Evolutionary conservation across 139 green algal species (phyloP).

Genomic region (Pleodorina starrii): DNA sequence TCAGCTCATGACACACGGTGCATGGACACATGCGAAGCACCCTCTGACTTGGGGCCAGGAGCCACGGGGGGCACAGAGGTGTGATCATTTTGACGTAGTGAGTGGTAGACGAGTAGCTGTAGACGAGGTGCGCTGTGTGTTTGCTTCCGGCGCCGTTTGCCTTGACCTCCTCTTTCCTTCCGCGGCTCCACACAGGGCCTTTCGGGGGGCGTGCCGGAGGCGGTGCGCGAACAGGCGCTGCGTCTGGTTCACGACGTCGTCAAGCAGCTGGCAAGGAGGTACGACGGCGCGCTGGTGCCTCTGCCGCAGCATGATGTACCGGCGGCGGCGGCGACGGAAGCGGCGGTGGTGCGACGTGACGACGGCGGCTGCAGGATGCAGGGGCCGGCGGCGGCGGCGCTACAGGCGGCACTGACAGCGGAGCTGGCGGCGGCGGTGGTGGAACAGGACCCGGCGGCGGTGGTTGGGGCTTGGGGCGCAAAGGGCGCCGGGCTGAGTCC

Average conservation of each 20-base stretch:
- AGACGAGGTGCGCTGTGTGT: too few relatives aligned
- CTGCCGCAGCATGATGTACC: not conserved
- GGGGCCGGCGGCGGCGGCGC: conserved; percentile 9
- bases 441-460: not conserved
- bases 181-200: conserved; percentile 28
- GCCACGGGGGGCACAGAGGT: too few relatives aligned
- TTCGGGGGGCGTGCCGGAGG: not conserved
- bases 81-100: too few relatives aligned
- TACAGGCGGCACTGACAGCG: not conserved
- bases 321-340: not conserved
- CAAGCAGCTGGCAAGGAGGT: conserved; percentile 35
- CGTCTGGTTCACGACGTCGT: conserved; percentile 20
- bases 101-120: too few relatives aligned
- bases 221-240: conserved; percentile 11
- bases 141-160: too few relatives aligned
- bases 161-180: too few relatives aligned
- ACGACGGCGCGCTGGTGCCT: conserved; percentile 19
- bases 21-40: too few relatives aligned
- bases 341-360: not conserved
- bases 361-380: not conserved
- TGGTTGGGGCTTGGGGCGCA: not conserved
- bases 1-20: too few relatives aligned
- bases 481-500: not conserved
- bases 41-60: too few relatives aligned
- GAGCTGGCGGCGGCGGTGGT: conserved; percentile 15